These are phyloP conservation scores for Diaporthe citri DNA, from an alignment of 2,329 filamentous ascomycete species.

Conservation along the genomic window DNA sequence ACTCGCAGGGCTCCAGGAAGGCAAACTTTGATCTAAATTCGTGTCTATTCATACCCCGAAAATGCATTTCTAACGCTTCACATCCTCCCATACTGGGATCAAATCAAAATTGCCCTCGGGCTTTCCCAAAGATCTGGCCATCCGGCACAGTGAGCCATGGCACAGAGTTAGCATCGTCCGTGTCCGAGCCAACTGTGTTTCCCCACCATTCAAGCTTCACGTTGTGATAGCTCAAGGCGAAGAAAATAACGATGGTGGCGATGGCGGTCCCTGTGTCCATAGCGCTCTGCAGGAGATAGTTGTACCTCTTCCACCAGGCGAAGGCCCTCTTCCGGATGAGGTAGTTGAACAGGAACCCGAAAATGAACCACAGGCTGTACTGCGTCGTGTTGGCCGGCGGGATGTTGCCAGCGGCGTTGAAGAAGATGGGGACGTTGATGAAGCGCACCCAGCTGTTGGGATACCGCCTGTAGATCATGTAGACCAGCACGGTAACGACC, in stretches of 20 bases:
- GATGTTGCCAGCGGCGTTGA: constrained; percentile 50
- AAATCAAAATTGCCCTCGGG: constrained; percentile 47
- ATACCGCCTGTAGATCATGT: constrained; percentile 46
- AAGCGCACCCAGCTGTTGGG: constrained; percentile 50
- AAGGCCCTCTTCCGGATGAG: constrained; percentile 48
- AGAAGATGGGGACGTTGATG: constrained; percentile 51
- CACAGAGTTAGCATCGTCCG: constrained; percentile 50
- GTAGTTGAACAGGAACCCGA: constrained; percentile 50
- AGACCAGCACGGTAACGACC: constrained; percentile 48
- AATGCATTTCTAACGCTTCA: background rate
- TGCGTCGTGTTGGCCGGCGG: constrained; percentile 49
- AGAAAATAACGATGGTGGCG: constrained; percentile 50
- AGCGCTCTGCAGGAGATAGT: constrained; percentile 47
- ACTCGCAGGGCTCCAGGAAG: too few relatives aligned
- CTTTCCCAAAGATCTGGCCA: constrained; percentile 49
- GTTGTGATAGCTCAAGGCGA: constrained; percentile 49
- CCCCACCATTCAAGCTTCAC: constrained; percentile 51
- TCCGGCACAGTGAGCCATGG: constrained; percentile 49
- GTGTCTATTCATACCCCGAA: background rate
- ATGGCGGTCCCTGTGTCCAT: constrained; percentile 52
- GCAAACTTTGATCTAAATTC: background rate
- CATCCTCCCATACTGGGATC: accelerated
- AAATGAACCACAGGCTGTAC: constrained; percentile 50
- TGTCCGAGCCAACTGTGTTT: constrained; percentile 50
- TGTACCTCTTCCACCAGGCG: constrained; percentile 51